Evolutionary conservation across 2,329 filamentous ascomycete species (phyloP), one percentile per base, ranked within the genome.

Genomic region (Colletotrichum agaves): DNA sequence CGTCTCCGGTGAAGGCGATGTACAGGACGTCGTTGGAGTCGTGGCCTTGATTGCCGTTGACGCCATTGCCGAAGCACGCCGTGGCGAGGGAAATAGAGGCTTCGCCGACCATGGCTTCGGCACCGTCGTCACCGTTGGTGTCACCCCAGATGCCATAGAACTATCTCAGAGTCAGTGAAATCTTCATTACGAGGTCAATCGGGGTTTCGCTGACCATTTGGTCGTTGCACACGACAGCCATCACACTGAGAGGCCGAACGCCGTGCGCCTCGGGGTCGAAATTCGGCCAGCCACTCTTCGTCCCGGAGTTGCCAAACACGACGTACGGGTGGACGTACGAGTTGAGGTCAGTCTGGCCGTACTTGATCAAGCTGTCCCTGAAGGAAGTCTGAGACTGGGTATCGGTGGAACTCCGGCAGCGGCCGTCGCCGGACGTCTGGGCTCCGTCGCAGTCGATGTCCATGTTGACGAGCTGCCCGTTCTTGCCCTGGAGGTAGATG

Each of bases 61-160:
- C 78, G 1, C 74, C 73, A 5, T 79, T 76, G 3, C 86, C 86
- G 73, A 83, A 90, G 74, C 88, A 90, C 19, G 84, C 78, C 35
- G 85, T 85, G 2, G 85, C 88, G 7, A 90, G 79, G 1, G 86
- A 83, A 70, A 90, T 83, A 27, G 85, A 85, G 0, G 85, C 82
- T 71, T 90, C 88, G 41, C 88, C 87, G 0, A 86, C 82, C 70
- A 85, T 76, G 23, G 84, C 78, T 58, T 80, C 73, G 6, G 74
- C 66, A 2, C 82, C 81, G 56, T 84, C 82, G 53, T 82, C 85
- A 47, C 87, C 88, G 69, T 90, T 90, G 37, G 83, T 84, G 70
- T 90, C 87, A 19, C 87, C 88, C 87, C 86, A 90, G 56, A 89
- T 77, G 11, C 86, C 87, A 72, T 89, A 89, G 70, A 83, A 79